Base-by-base conservation (phyloP, 768 basidiomycete genomes). In the Trametes punicea region DNA sequence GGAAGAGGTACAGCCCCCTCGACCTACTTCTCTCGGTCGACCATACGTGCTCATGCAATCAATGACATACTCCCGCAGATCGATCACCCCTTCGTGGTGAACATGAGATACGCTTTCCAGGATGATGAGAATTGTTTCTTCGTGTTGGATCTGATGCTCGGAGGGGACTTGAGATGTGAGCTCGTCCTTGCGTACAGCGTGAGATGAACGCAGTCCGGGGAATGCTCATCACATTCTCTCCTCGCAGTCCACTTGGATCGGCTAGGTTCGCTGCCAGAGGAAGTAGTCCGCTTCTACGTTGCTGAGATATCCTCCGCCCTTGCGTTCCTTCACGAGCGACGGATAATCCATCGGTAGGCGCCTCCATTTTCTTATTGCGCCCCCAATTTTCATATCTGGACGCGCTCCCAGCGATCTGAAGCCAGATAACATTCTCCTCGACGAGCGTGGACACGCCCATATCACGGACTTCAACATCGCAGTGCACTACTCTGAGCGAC, bases 41-140 rank as follows among this genome's bases (percentile, higher is more conserved):
- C 38, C 27, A 16, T 36, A 69, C 62, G 50, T 30, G 20, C 29
- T 42, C 57, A 54, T 44, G 3, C 56, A 25, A 21, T 40, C 49
- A n/a, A 25, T 48, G 34, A 9, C 51, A 41, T 46, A 26, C 42
- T 26, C 53, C 29, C 15, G 26, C 54, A 97, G 93, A 86, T 98
- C 64, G 94, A 98, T 74, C 94, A 97, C 66, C 88, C 94, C 0
- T 98, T 88, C 67, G 85, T 98, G 55, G 94, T 96, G 69, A 97
- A 97, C 70, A 66, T 98, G 70, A 85, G 94, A 33, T 97, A 98
- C 69, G 94, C 94, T 18, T 98, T 98, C 71, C 94, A 98, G 70
- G 94, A 98, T 67, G 94, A 98, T 66, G 94, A 98, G 67, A 96
- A 98, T 69, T 96, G 96, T 64, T 98, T 98, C 78, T 98, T 98